Evolutionary conservation across 768 basidiomycete genomes (phyloP), one percentile per base, ranked within the genome.

Genomic region (Leccinum boreale): DNA sequence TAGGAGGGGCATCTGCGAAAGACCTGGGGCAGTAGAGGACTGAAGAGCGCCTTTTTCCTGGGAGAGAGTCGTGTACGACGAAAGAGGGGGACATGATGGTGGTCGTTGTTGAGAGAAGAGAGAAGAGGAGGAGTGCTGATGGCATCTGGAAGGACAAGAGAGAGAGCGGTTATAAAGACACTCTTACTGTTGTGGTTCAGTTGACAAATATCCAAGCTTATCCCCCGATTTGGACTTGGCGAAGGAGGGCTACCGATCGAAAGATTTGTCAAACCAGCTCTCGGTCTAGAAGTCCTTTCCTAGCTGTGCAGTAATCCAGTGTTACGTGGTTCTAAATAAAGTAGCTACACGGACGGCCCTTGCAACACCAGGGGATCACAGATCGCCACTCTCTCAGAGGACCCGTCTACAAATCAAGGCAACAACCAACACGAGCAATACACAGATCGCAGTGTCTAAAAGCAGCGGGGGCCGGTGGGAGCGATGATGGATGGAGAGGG

Each of bases 391-490:
- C 42, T 56, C 58, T 74, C 69, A 81, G 58, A 81, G 62, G 56
- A 81, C 72, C 67, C 88, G 78, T 58, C 86, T 80, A 63, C 81
- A 88, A 50, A 92, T 75, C 44, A 92, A 78, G 33, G 82, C 85
- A 65, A 87, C 81, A 50, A 86, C 79, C 57, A 91, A 72, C 14
- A 86, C 85, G 10, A 92, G 74, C 21, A 90, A 75, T 50, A 91
- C 77, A 69, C 86, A 85, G 58, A 92, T 92, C 28, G 85, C 84
- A 11, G 83, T 83, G 70, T 92, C 90, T 31, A 92, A 75, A 23
- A 90, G 71, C 24, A 90, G 67, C 23, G 88, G 88, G 23, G 88
- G 84, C 48, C 70, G 70, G 50, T 60, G 65, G 39, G 62, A 64
- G 57, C 62, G 66, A 62, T 51, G 64, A 26, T 50, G 67, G 35